Evolutionary conservation across 306 rosid species (phyloP), one percentile per base, ranked within the genome.

Genomic region (Prunus mongolica): DNA sequence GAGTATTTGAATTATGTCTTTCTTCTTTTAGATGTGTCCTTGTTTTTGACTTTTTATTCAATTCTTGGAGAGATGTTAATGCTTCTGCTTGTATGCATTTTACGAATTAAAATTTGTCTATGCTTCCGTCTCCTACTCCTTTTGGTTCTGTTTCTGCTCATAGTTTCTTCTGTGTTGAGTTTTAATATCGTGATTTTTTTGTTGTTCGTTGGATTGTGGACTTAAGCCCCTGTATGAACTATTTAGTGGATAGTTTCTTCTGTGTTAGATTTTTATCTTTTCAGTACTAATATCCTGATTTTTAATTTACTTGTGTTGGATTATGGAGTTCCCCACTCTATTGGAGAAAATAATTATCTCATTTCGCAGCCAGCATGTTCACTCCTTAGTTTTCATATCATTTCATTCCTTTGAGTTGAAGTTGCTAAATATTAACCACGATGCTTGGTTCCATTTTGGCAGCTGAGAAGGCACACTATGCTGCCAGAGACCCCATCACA

Each of bases 381-480:
- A 16, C 55, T 46, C 30, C 65, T 68, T 76, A 7, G 50, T 8
- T 32, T 49, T 44, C 30, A 12, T 49, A 65, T 58, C 30, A 44
- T 67, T 60, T 34, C 28, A 71, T 28, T 3, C 73, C 38, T 6
- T 57, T 64, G 69, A 60, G n/a, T 46, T 13, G 57, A 41, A 54
- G 76, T 55, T 82, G 3, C 27, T 68, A 49, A 22, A 18, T 67
- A 38, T 68, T 64, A 56, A 45, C 55, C 12, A 49, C 52, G 73
- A 32, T 54, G 8, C 14, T 58, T 64, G 28, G 65, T 78, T 72
- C 69, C 71, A 30, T 24, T 65, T 71, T 87, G 60, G 79, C 96
- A 96, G 99, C 93, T 79, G 99, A 95, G 93, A 96, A 96, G 87
- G 94, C 93, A 68, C 88, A 72, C 78, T 96, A 96, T 79, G 94